phyloP scores from a whole-genome alignment of 345 rosid species.

The Lumnitzera racemosa region DNA sequence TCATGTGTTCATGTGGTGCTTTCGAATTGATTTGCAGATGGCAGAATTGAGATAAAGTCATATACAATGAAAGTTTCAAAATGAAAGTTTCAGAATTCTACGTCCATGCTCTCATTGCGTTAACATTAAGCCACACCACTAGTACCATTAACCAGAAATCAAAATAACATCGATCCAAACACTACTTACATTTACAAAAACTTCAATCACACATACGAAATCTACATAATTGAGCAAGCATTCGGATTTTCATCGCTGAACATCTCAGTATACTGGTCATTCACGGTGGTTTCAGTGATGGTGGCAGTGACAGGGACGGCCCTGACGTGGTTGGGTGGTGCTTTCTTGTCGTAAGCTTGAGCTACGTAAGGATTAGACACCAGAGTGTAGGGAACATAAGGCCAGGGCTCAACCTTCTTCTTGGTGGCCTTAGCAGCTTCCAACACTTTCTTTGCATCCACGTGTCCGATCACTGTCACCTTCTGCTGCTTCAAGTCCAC shows the following conservation, averaged over 20 bases:
- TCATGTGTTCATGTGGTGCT: too few relatives aligned
- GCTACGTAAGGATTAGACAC: slow-evolving; percentile 69
- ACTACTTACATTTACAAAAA: too few relatives aligned
- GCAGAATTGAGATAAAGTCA: too few relatives aligned
- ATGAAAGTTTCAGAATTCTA: too few relatives aligned
- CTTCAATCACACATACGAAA: not conserved
- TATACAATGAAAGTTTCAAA: too few relatives aligned
- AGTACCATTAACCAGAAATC: too few relatives aligned
- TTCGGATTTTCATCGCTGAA: slow-evolving; percentile 85
- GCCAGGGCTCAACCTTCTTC: slow-evolving; percentile 93
- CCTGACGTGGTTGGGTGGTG: slow-evolving; percentile 72
- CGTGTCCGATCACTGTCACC: slow-evolving; percentile 62
- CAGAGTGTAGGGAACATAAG: slow-evolving; percentile 67
- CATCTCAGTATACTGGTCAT: slow-evolving; percentile 48
- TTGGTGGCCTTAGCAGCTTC: slow-evolving; percentile 69
- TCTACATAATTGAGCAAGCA: slow-evolving; percentile 70
- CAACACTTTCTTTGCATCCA: slow-evolving; percentile 56
- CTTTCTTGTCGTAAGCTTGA: slow-evolving; percentile 89
- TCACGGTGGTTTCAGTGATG: slow-evolving; percentile 49
- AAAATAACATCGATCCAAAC: too few relatives aligned
- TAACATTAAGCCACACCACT: too few relatives aligned
- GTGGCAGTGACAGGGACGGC: slow-evolving; percentile 40
- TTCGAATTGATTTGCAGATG: too few relatives aligned
- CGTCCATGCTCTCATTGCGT: too few relatives aligned
- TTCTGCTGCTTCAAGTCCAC: slow-evolving; percentile 78